Base-by-base conservation (phyloP, 805 yeast species). In the Sugiyamaella smithiae region DNA sequence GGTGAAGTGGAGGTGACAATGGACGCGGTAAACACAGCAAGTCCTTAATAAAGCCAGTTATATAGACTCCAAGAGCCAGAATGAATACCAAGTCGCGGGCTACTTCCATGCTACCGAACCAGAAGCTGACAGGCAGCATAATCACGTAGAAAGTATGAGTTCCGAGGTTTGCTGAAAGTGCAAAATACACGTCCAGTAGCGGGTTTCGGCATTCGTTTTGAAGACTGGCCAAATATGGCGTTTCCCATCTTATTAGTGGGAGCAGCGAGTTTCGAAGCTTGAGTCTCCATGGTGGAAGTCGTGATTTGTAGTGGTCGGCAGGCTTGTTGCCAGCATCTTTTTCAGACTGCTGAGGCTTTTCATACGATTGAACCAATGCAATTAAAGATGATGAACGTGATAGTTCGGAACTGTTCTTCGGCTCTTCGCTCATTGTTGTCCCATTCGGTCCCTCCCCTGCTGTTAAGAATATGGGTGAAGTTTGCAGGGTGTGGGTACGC, bases 121-220 rank as follows among this genome's bases (percentile, higher is more conserved):
- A 91, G 28, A 80, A 73, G 9, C 93, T 87, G 7, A 85, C 63
- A 0, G 99, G 99, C 31, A 91, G 74, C 81, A 88, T 81, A 43
- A 91, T 64, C 43, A 93, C 95, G 64, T 91, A 91, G 64, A 93
- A 93, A 0, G 97, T 88, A 67, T 91, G 99, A 4, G 95, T 80
- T 0, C 97, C 99, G 54, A 93, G 71, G 58, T 85, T 82, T 14
- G 98, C 96, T 2, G 95, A 78, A 73, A 87, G 80, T 6, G 95
- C 85, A 67, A 91, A 91, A 60, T 85, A 93, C 22, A 72, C 60
- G 67, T 90, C 97, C 45, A 82, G 66, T 14, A 65, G 43, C 1
- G 80, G 73, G 32, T 67, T 63, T 49, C 95, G 71, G 9, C 55
- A 59, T 4, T 50, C 41, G 3, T 58, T 46, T 69, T 91, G 99